Evolutionary conservation across 169 alveolate genomes (phyloP), one percentile per base, ranked within the genome.

Genomic region (Plasmodium falciparum): DNA sequence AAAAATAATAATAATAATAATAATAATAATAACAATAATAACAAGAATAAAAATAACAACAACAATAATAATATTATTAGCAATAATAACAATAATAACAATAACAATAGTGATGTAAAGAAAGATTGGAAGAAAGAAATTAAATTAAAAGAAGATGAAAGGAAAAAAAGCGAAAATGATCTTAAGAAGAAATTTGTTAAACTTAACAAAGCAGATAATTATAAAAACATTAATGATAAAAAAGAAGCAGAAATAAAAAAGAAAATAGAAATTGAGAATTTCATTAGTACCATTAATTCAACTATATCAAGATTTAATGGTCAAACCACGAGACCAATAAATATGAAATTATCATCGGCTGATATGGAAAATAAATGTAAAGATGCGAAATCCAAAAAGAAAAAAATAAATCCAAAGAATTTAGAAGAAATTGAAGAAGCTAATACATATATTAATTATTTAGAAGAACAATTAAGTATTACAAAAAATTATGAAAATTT

Each of bases 371-470:
- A 67, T 61, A 66, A 69, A 49, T 52, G 70, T 59, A 80, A 80
- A n/a, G 90, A 80, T 54, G 90, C 83, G 1, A 80, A 80, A 54
- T 59, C 70, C 26, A 52, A 80, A 45, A 80, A 80, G 22, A 80
- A 80, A 24, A 80, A 80, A 67, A 67, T 69, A 13, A 80, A 80
- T 47, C 78, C 90, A 6, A 80, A 80, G 24, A 69, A 61, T 66
- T 52, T 39, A 39, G 90, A 80, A 80, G 83, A 80, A 80, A 54
- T 80, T 39, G 83, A 80, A 80, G 90, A 80, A 80, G 83, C 70
- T 15, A 56, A 80, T 50, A 80, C 90, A 9, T 80, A 80, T 47
- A 80, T 80, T 3, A 80, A 66, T 15, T 80, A 67, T 47, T 61
- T 80, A 69, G 90, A 80, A 62, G 90, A 80, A 52, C 90, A 80